Conservation (phyloP, 1,139 yeast genomes). For the Blastobotrys aristatus region DNA sequence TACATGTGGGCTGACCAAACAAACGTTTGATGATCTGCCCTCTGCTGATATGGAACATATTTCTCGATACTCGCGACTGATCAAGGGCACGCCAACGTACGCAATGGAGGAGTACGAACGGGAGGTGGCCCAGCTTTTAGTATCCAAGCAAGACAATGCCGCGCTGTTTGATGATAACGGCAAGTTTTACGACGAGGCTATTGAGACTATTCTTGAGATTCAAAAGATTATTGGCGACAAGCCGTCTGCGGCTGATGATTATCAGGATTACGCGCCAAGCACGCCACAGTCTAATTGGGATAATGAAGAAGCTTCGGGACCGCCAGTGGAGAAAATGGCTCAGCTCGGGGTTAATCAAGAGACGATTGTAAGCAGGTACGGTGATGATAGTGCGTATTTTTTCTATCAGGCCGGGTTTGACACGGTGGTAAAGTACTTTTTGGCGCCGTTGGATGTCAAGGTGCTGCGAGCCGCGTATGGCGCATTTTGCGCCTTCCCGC, state of each 20-base stretch:
- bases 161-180: conserved; percentile 57
- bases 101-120: conserved; percentile 48
- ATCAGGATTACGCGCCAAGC: not conserved
- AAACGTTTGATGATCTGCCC: conserved; percentile 19
- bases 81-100: conserved; percentile 58
- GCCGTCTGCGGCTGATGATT: not conserved
- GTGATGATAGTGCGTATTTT: conserved; percentile 44
- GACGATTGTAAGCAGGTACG: conserved; percentile 5
- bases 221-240: not conserved
- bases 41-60: conserved; percentile 4
- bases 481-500: conserved; percentile 61
- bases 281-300: not conserved
- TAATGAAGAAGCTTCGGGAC: not conserved
- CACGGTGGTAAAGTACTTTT: conserved; percentile 57
- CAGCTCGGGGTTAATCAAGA: not conserved
- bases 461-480: conserved; percentile 62
- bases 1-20: conserved; percentile 3
- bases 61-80: conserved; percentile 49
- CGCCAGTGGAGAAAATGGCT: not conserved
- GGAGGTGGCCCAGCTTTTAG: conserved; percentile 49
- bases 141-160: conserved; percentile 52
- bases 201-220: conserved; percentile 46
- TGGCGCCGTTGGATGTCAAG: conserved; percentile 75
- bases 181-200: conserved; percentile 52
- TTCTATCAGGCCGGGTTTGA: conserved; percentile 74